Evolutionary conservation across 1,284 basidiomycete species (phyloP), one percentile per base, ranked within the genome.

Genomic region (Peniophora sp.): DNA sequence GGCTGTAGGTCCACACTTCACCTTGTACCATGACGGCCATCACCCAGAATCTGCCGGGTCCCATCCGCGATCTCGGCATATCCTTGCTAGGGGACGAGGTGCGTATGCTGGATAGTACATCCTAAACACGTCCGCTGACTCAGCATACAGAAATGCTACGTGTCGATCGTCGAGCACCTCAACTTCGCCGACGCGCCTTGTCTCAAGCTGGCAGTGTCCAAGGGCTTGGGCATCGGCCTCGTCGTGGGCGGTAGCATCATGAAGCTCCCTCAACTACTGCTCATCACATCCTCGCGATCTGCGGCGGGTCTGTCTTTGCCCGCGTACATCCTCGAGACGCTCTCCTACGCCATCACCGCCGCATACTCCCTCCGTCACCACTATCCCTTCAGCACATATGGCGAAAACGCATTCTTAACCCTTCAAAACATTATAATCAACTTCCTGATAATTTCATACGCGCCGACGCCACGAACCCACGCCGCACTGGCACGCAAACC

Each of bases 341-440:
- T 89, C 16, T 78, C 90, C 0, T 96, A 95, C 62, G 87, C 85
- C 38, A 92, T 97, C 62, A 91, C 83, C 0, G 77, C 92, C 38
- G 79, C 80, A n/a, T 98, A 97, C 69, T 87, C 92, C 2, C 83
- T 82, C 55, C 77, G 92, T 38, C 86, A 89, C 63, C 67, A 73
- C 20, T 94, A 95, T 65, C 92, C 95, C 0, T 95, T 97, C 74
- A 92, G 89, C 35, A 97, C 95, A 1, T 98, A 97, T 58, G 95
- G 95, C 62, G 92, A 96, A 67, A 95, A 93, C 71, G 65, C 91
- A 55, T 94, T 94, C 77, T 77, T 96, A 50, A 85, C 89, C 22
- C 61, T 91, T 45, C 91, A 94, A 65, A 93, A 94, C 69, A 73
- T 85, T 57, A 57, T 87, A 67, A 89, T 94, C 65, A 90, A 87